Evolutionary conservation across 2,329 filamentous ascomycete genomes (phyloP).

Genomic region (Massarina eburnea): DNA sequence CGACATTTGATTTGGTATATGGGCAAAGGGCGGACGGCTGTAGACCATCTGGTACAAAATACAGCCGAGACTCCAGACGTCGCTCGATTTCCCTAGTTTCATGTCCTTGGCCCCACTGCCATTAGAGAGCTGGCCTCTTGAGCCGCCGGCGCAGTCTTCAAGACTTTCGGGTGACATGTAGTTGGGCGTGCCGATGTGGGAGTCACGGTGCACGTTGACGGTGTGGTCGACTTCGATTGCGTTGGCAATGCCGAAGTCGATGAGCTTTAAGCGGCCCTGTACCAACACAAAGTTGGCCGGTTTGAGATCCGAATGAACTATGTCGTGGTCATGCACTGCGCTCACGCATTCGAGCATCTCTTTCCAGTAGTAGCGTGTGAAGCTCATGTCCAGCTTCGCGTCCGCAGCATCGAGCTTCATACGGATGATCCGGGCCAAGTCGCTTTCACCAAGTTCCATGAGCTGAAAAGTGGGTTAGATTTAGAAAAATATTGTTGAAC

Average conservation of each 20-base stretch:
- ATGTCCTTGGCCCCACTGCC: slow-evolving; percentile 67
- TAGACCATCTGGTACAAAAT: slow-evolving; percentile 99
- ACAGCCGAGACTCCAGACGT: slow-evolving; percentile 94
- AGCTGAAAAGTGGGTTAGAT: slow-evolving; percentile 58
- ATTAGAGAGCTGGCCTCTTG: slow-evolving; percentile 45
- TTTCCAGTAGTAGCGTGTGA: slow-evolving; percentile 98
- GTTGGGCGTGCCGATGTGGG: slow-evolving; percentile 92
- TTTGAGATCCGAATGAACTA: slow-evolving; percentile 96
- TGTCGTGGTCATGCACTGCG: slow-evolving; percentile 84
- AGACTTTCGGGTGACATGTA: slow-evolving; percentile 98
- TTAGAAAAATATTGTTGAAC: background rate
- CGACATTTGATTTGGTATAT: slow-evolving; percentile 84
- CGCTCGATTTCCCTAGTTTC: slow-evolving; percentile 93
- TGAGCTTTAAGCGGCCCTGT: slow-evolving; percentile 86
- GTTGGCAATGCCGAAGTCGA: slow-evolving; percentile 98
- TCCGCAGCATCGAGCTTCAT: slow-evolving; percentile 61
- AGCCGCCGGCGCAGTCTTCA: slow-evolving; percentile 74
- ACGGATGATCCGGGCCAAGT: slow-evolving; percentile 83
- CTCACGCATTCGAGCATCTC: slow-evolving; percentile 97
- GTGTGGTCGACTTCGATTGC: slow-evolving; percentile 95
- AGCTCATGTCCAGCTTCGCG: slow-evolving; percentile 79
- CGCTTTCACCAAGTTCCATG: slow-evolving; percentile 96
- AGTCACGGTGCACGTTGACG: slow-evolving; percentile 94
- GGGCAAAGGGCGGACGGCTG: slow-evolving; percentile 90
- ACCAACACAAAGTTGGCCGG: slow-evolving; percentile 96